Evolutionary conservation across 495 filamentous ascomycete genomes (phyloP).

Genomic region (Podospora tetraspora): DNA sequence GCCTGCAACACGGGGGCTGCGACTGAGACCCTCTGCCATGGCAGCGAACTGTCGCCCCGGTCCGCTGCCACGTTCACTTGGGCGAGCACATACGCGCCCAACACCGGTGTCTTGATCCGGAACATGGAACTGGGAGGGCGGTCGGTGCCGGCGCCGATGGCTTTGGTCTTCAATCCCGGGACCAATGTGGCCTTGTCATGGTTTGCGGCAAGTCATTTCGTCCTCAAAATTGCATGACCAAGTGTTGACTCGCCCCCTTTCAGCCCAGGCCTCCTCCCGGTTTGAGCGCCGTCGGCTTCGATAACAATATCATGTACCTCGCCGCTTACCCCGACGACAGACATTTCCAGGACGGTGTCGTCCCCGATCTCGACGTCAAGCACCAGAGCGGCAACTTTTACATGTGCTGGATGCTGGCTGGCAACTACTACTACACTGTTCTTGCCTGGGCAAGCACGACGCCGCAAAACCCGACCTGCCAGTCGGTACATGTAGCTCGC

Average conservation of each 20-base stretch:
- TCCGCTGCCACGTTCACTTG: slow-evolving; percentile 14
- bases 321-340: slow-evolving; percentile 43
- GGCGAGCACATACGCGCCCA: slow-evolving; percentile 32
- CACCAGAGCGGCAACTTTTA: slow-evolving; percentile 43
- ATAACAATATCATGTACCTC: slow-evolving; percentile 40
- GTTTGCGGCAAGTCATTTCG: slow-evolving; percentile 12
- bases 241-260: slow-evolving; percentile 20
- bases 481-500: slow-evolving; percentile 38
- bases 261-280: slow-evolving; percentile 23
- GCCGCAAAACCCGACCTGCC: slow-evolving; percentile 55
- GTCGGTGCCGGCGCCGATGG: slow-evolving; percentile 32
- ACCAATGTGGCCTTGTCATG: slow-evolving; percentile 51
- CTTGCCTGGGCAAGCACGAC: slow-evolving; percentile 44
- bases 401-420: slow-evolving; percentile 47
- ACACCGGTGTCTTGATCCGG: slow-evolving; percentile 39
- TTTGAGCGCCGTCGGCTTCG: slow-evolving; percentile 38
- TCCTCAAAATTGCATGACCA: neutral
- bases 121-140: slow-evolving; percentile 31
- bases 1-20: slow-evolving; percentile 55
- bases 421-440: slow-evolving; percentile 47
- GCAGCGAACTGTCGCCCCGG: slow-evolving; percentile 12
- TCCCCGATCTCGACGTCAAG: slow-evolving; percentile 7
- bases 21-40: slow-evolving; percentile 49
- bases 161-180: slow-evolving; percentile 35
- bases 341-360: slow-evolving; percentile 21